Evolutionary conservation across 306 rosid genomes (phyloP).

Genomic region (Glycine latifolia): DNA sequence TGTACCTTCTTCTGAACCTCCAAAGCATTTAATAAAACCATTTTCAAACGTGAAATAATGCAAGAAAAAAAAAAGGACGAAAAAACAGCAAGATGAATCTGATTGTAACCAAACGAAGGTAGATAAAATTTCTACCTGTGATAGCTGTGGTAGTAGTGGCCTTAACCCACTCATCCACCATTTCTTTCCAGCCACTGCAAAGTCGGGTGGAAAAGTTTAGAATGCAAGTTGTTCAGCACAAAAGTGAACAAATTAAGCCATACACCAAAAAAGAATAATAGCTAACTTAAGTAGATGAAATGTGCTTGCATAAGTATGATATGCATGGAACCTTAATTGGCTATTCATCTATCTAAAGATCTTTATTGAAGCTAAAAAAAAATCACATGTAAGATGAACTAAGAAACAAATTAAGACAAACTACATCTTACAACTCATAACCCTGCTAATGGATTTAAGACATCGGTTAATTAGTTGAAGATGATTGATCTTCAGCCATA

Average conservation of each 20-base stretch:
- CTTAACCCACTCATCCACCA: conserved; percentile 86
- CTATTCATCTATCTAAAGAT: conserved; percentile 6
- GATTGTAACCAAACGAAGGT: neutral
- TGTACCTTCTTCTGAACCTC: conserved; percentile 65
- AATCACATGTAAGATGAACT: neutral
- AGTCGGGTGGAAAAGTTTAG: conserved; percentile 34
- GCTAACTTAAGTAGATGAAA: neutral
- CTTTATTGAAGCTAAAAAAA: conserved; percentile 8
- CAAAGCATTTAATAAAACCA: conserved; percentile 20
- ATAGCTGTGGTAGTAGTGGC: conserved; percentile 56
- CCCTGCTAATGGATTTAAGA: neutral
- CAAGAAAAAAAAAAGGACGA: neutral
- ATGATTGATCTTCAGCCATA: neutral
- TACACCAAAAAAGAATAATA: too few species aligned
- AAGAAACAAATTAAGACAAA: neutral
- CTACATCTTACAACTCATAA: too few species aligned
- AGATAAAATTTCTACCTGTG: conserved; percentile 50
- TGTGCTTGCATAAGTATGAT: conserved; percentile 9
- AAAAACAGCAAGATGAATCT: neutral
- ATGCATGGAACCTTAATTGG: neutral
- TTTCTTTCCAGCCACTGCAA: conserved; percentile 77
- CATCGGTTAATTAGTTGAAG: neutral
- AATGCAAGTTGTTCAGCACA: neutral
- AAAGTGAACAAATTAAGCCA: too few species aligned
- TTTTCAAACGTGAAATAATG: too few species aligned